phyloP scores from a whole-genome alignment of 805 yeast species.

The Kodamaea restingae region DNA sequence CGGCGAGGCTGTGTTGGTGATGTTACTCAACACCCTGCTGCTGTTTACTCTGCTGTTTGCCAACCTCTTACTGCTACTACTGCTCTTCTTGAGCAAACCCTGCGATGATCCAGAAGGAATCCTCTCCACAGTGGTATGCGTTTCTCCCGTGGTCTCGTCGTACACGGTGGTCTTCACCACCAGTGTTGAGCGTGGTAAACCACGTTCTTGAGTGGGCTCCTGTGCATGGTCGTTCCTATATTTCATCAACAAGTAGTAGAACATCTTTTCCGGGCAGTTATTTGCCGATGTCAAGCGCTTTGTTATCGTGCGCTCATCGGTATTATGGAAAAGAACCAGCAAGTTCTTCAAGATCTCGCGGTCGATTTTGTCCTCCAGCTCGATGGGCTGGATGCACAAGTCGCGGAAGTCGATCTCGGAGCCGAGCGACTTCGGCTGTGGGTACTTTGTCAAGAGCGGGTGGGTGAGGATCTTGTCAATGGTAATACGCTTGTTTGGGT shows the following conservation, averaged over 20 bases:
- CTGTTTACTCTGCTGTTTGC: too few species aligned
- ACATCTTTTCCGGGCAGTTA: constrained; percentile 73
- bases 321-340: constrained; percentile 80
- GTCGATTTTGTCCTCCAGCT: constrained; percentile 53
- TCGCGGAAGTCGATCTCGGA: constrained; percentile 8
- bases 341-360: constrained; percentile 70
- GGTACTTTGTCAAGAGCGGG: constrained; percentile 77
- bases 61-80: constrained; percentile 17
- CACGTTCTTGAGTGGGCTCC: constrained; percentile 18
- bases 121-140: constrained; percentile 18
- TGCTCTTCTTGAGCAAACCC: constrained; percentile 21
- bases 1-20: constrained; percentile 27
- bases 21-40: constrained; percentile 24
- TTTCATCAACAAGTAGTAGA: constrained; percentile 68
- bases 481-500: constrained; percentile 75
- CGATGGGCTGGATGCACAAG: constrained; percentile 28
- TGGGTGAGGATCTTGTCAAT: constrained; percentile 74
- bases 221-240: constrained; percentile 64
- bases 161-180: constrained; percentile 39
- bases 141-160: constrained; percentile 18
- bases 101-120: constrained; percentile 11
- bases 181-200: constrained; percentile 37
- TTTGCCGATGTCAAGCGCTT: constrained; percentile 49
- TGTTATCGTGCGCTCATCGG: constrained; percentile 49
- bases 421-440: constrained; percentile 27